Evolutionary conservation across 768 basidiomycete species (phyloP).

Genomic region (Lactifluus subvellereus): DNA sequence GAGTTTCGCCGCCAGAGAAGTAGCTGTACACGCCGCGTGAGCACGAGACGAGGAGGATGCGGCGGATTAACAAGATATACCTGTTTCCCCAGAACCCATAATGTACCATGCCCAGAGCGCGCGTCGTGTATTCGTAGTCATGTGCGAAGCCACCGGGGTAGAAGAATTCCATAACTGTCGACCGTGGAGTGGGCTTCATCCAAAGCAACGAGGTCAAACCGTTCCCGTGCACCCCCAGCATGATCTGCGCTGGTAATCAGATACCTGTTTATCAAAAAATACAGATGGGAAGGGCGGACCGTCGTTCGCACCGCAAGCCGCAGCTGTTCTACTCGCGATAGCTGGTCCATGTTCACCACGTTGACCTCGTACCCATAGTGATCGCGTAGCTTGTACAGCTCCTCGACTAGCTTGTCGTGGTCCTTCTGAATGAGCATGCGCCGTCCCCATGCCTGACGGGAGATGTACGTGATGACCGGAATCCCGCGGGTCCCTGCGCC

Average conservation of each 20-base stretch:
- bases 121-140: constrained; percentile 77
- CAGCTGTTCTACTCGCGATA: constrained; percentile 77
- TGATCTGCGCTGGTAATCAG: constrained; percentile 49
- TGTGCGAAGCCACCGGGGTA: constrained; percentile 77
- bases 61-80: constrained; percentile 35
- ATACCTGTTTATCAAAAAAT: not conserved
- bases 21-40: constrained; percentile 37
- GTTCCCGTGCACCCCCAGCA: constrained; percentile 95
- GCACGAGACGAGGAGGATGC: constrained; percentile 1
- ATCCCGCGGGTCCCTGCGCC: constrained; percentile 33
- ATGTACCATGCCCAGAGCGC: constrained; percentile 78
- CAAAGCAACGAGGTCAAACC: constrained; percentile 83
- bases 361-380: constrained; percentile 82
- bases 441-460: constrained; percentile 82
- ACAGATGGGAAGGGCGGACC: constrained; percentile 38
- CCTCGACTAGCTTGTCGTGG: constrained; percentile 73
- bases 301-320: constrained; percentile 78
- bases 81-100: constrained; percentile 78
- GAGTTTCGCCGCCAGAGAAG: constrained; percentile 70
- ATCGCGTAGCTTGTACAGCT: constrained; percentile 63
- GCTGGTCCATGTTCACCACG: constrained; percentile 76
- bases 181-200: constrained; percentile 81
- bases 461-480: constrained; percentile 90
- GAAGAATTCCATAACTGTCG: constrained; percentile 93
- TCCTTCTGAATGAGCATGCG: constrained; percentile 72